A percentile compares a stretch with the other conserved stretches of the same genome.
These are phyloP conservation scores for Gynochthodes officinalis DNA, from an alignment of 257 asterid genomes.

Conservation along the genomic window DNA sequence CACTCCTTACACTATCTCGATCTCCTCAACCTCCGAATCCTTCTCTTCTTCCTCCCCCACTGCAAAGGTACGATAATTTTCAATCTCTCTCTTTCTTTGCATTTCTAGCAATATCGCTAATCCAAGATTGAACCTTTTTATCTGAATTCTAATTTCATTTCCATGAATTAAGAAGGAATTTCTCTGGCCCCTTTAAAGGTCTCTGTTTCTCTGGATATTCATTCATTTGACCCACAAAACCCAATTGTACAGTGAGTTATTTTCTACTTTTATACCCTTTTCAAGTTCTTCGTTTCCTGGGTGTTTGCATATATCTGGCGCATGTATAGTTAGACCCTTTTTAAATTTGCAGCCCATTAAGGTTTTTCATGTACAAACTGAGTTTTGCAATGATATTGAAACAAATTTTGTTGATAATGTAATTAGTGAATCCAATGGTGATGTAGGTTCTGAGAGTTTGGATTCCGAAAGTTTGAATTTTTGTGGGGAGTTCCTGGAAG, in stretches of 20 bases:
- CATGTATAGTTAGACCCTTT: conserved; percentile 41
- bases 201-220: conserved; percentile 41
- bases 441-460: conserved; percentile 36
- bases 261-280: conserved; percentile 31
- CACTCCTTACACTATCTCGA: conserved; percentile 18
- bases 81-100: background rate
- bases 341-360: conserved; percentile 41
- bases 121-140: background rate
- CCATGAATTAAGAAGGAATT: conserved; percentile 8
- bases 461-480: conserved; percentile 24
- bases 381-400: conserved; percentile 31
- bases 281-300: conserved; percentile 44
- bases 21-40: conserved; percentile 1
- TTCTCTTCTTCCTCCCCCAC: background rate
- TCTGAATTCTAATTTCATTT: conserved; percentile 2
- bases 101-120: background rate
- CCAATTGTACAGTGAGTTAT: conserved; percentile 27
- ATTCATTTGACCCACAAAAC: conserved; percentile 44
- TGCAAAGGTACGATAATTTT: conserved; percentile 1
- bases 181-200: conserved; percentile 64
- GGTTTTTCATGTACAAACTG: conserved; percentile 53
- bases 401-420: conserved; percentile 23
- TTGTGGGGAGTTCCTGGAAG: conserved; percentile 20
- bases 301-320: conserved; percentile 36
- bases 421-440: conserved; percentile 16